Percentiles rank a stretch among this genome's conserved stretches.
Conservation (phyloP, 2,329 filamentous ascomycete genomes). For the Thelonectria blattea region DNA sequence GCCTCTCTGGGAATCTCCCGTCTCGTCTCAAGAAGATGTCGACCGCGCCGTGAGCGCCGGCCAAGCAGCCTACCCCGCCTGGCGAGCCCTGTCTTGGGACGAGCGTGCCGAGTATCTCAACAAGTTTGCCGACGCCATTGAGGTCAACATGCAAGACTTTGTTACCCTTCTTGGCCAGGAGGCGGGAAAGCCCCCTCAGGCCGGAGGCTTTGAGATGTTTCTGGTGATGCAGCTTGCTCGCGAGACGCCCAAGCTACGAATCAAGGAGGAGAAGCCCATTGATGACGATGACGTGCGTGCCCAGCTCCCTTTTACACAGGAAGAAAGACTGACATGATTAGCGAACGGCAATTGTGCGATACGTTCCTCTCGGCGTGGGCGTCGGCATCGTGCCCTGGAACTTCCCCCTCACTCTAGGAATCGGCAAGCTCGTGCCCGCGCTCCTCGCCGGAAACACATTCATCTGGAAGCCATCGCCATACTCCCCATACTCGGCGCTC, state of each 20-base stretch:
- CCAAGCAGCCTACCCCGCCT: conserved; percentile 37
- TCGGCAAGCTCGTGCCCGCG: conserved; percentile 59
- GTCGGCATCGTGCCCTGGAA: conserved; percentile 35
- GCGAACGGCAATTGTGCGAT: conserved; percentile 22
- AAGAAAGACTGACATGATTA: conserved; percentile 1
- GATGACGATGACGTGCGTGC: conserved; percentile 23
- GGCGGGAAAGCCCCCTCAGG: conserved; percentile 35
- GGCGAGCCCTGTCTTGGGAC: conserved; percentile 37
- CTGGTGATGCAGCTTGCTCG: conserved; percentile 13
- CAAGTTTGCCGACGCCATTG: conserved; percentile 38
- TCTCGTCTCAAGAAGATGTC: conserved; percentile 39
- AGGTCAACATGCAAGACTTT: conserved; percentile 32
- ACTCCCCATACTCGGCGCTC: conserved; percentile 61
- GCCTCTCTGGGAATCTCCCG: conserved; percentile 40
- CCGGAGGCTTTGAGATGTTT: conserved; percentile 21
- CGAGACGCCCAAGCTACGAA: conserved; percentile 20
- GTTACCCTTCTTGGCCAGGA: conserved; percentile 33
- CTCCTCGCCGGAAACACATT: conserved; percentile 62
- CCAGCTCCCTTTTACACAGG: background rate
- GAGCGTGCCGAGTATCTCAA: conserved; percentile 35
- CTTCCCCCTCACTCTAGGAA: conserved; percentile 28
- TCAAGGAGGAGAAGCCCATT: conserved; percentile 28
- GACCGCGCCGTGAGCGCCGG: conserved; percentile 39
- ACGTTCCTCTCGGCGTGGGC: conserved; percentile 26
- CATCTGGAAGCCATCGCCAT: conserved; percentile 64